Conservation (phyloP, 257 asterid genomes). For the Nicotiana sylvestris region DNA sequence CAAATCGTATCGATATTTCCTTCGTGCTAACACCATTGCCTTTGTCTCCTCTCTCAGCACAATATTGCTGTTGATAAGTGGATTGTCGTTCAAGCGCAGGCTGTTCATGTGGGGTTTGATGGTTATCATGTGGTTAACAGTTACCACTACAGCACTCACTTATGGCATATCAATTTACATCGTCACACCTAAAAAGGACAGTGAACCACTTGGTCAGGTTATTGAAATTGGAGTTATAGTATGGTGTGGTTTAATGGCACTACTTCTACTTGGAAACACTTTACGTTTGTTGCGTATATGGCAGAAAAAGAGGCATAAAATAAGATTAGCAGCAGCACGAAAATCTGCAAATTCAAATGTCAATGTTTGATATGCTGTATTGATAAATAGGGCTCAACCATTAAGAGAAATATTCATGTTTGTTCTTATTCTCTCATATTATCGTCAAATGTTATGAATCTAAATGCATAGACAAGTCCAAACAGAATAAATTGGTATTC, state of each 20-base stretch:
- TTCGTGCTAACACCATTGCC: constrained; percentile 35
- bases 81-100: constrained; percentile 37
- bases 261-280: constrained; percentile 40
- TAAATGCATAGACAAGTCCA: no score
- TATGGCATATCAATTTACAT: constrained; percentile 30
- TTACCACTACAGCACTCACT: constrained; percentile 36
- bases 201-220: constrained; percentile 19
- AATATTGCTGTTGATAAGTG: constrained; percentile 51
- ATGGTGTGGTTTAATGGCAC: constrained; percentile 42
- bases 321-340: constrained; percentile 11
- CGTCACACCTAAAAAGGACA: constrained; percentile 28
- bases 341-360: background rate
- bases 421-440: background rate
- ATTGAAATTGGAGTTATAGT: constrained; percentile 14
- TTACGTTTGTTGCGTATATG: constrained; percentile 26
- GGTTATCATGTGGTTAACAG: constrained; percentile 53
- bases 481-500: no score
- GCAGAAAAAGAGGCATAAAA: constrained; percentile 22
- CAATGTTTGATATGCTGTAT: background rate
- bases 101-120: constrained; percentile 44
- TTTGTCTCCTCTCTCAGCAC: constrained; percentile 52
- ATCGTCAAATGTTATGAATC: no score
- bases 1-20: constrained; percentile 17
- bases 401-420: background rate
- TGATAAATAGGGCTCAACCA: background rate